phyloP scores from a whole-genome alignment of 805 yeast species.

The Torulaspora gathmanii region DNA sequence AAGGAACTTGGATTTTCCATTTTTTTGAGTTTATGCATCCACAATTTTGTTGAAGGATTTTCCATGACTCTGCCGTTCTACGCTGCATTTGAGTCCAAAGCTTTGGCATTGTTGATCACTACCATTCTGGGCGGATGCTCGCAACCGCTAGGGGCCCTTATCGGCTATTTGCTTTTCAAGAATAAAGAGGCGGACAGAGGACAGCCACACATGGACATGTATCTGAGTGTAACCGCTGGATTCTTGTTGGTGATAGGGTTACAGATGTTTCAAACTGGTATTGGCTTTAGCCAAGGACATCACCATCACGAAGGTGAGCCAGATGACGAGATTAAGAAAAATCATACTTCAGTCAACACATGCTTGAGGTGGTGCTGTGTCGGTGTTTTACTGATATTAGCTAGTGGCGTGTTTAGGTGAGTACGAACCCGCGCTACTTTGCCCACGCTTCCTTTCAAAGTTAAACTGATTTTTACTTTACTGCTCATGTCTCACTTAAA shows the following conservation, averaged over 20 bases:
- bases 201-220: slow-evolving; percentile 34
- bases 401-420: slow-evolving; percentile 22
- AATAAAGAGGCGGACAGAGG: slow-evolving; percentile 34
- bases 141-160: slow-evolving; percentile 83
- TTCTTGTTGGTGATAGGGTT: slow-evolving; percentile 75
- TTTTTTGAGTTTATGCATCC: slow-evolving; percentile 79
- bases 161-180: slow-evolving; percentile 54
- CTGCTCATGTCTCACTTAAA: not conserved
- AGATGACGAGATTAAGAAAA: slow-evolving; percentile 21
- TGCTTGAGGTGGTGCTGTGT: slow-evolving; percentile 36
- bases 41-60: slow-evolving; percentile 91
- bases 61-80: slow-evolving; percentile 88
- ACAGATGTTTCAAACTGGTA: slow-evolving; percentile 81
- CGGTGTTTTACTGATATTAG: slow-evolving; percentile 32
- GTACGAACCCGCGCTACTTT: not conserved
- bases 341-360: slow-evolving; percentile 34
- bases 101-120: slow-evolving; percentile 59
- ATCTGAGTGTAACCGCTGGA: slow-evolving; percentile 76
- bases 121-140: slow-evolving; percentile 74
- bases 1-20: slow-evolving; percentile 67
- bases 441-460: not conserved
- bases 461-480: not conserved
- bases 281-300: slow-evolving; percentile 72
- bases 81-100: slow-evolving; percentile 60
- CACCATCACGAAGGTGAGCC: slow-evolving; percentile 34